Evolutionary conservation across 371 early-diverging fungal genomes (phyloP), one percentile per base, ranked within the genome.

Genomic region (Mortierella sp.): DNA sequence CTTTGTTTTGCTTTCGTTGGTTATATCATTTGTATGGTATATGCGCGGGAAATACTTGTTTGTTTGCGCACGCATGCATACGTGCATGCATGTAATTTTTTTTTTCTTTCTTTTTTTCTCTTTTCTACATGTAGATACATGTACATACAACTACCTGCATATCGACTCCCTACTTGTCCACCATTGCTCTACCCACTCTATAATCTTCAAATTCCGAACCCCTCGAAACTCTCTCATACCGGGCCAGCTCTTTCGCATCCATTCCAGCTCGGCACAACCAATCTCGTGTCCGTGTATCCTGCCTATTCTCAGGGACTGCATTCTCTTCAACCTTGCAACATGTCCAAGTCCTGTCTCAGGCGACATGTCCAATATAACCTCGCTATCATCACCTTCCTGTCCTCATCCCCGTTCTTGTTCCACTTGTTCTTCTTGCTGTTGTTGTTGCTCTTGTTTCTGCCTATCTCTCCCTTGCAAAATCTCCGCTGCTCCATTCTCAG

Each of bases 221-320:
- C 67, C 59, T 22, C 67, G 0, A 13, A 36, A 24, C 11, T 15
- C 13, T 66, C 28, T 22, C 2, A 19, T 11, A 55, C 22, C 7
- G 36, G 36, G 36, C 67, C 72, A 72, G 7, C 57, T 59, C 10
- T 19, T 48, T 45, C 45, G 43, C 72, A 72, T 72, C 72, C 72
- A 72, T n/a, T 53, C 62, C 36, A 72, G 45, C 33, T 72, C 67
- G 1, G 21, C 11, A 13, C 24, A 59, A 10, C 66, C 55, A 24
- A 63, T 57, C 48, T 15, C 45, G 50, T 73, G 65, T 2, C 52
- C 60, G 11, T 63, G 47, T 24, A 67, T 63, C 19, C 36, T 22
- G 0, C 40, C 62, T 13, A 66, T 24, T n/a, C 62, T 38, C 47
- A 72, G 41, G 3, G 28, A 15, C 15, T n/a, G 24, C 9, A 72